phyloP scores from a whole-genome alignment of 371 early-diverging fungal genomes.

The Sporodiniella umbellata region DNA sequence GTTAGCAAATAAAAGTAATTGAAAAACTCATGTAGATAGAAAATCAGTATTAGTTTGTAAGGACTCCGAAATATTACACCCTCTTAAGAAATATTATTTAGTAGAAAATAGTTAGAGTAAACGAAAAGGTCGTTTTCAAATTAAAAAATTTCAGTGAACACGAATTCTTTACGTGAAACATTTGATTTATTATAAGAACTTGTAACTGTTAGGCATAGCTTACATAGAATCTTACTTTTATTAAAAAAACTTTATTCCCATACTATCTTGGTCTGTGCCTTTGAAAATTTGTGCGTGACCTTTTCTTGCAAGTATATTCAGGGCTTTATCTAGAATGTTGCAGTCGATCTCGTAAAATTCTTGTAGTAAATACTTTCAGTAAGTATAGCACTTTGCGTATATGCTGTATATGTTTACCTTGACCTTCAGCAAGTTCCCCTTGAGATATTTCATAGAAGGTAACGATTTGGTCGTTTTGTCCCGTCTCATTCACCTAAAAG shows the following conservation, averaged over 20 bases:
- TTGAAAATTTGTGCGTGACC: conserved; percentile 82
- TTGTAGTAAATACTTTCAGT: conserved; percentile 16
- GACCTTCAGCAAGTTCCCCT: conserved; percentile 72
- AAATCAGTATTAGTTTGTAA: no score
- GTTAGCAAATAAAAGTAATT: conserved; percentile 5
- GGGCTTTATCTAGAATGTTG: conserved; percentile 63
- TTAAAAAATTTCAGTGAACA: no score
- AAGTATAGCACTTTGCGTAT: not conserved
- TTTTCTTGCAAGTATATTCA: conserved; percentile 73
- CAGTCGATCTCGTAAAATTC: conserved; percentile 79
- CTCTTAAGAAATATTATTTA: no score
- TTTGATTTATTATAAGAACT: no score
- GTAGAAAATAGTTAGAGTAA: no score
- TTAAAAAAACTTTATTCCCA: conserved; percentile 84
- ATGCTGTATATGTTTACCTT: conserved; percentile 44
- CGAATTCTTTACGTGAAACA: no score
- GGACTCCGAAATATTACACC: no score
- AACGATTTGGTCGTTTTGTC: conserved; percentile 76
- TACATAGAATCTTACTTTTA: no score
- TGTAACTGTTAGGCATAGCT: no score
- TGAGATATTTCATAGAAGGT: conserved; percentile 83
- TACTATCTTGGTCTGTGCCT: conserved; percentile 70
- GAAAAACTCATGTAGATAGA: not conserved
- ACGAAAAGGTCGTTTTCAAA: no score
- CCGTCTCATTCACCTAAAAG: conserved; percentile 61